Conservation (phyloP, 305 asterid genomes). For the Ruellia speciosa region DNA sequence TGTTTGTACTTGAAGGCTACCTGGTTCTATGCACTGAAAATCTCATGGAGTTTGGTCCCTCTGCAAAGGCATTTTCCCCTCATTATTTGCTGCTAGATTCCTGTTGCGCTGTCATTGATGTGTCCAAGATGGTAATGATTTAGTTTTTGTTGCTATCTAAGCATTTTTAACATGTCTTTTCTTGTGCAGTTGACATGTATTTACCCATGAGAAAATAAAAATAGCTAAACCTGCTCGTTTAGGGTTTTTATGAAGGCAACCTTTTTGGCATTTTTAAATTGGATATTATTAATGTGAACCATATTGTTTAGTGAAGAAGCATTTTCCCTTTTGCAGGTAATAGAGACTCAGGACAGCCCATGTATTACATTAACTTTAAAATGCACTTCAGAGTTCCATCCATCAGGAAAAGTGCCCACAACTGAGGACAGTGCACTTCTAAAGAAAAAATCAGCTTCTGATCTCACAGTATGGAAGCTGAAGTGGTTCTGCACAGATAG, state of each 20-base stretch:
- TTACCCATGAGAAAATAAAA: too few relatives aligned
- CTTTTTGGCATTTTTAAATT: too few relatives aligned
- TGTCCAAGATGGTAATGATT: constrained; percentile 41
- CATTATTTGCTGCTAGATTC: constrained; percentile 30
- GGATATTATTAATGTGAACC: background rate
- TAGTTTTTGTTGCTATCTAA: background rate
- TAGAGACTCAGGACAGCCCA: constrained; percentile 25
- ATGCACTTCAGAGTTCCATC: constrained; percentile 19
- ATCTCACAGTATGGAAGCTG: constrained; percentile 35
- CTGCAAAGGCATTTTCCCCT: constrained; percentile 28
- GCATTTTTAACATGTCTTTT: too few relatives aligned
- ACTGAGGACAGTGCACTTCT: background rate
- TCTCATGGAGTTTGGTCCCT: constrained; percentile 28
- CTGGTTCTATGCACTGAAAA: constrained; percentile 43
- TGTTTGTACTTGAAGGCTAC: constrained; percentile 37
- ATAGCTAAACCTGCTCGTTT: too few relatives aligned
- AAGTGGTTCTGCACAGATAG: constrained; percentile 39
- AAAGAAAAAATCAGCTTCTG: constrained; percentile 15
- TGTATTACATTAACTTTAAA: constrained; percentile 27
- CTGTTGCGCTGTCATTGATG: constrained; percentile 29
- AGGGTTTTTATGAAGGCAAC: too few relatives aligned
- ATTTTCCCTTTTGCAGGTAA: constrained; percentile 29
- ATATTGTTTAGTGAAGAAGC: background rate
- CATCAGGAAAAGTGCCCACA: constrained; percentile 11
- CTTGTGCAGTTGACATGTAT: too few relatives aligned